These are phyloP conservation scores for Seminavis robusta DNA, from an alignment of 108 stramenopile species.

Conservation along the genomic window DNA sequence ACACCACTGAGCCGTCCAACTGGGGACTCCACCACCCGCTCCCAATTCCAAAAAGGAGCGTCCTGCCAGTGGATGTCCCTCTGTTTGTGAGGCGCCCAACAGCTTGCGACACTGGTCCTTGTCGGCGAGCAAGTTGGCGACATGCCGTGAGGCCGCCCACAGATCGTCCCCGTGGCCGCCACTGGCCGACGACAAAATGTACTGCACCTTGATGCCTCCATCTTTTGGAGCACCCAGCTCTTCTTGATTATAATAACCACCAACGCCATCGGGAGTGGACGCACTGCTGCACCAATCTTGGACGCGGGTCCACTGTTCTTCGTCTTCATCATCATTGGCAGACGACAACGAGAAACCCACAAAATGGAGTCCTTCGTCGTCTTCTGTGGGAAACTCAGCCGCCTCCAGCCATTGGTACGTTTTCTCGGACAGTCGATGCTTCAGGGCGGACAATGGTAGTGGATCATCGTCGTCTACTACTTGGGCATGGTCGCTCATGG, in stretches of 20 bases:
- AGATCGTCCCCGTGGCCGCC: conserved; percentile 35
- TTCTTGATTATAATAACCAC: not conserved
- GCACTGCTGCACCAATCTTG: conserved; percentile 23
- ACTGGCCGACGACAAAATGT: conserved; percentile 15
- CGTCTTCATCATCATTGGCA: conserved; percentile 4
- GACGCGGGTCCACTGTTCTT: not conserved
- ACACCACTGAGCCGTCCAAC: conserved; percentile 44
- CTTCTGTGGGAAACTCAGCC: too few species aligned
- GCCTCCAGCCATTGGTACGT: too few species aligned
- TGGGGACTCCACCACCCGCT: conserved; percentile 42
- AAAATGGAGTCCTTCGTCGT: too few species aligned
- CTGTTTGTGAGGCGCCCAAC: not conserved
- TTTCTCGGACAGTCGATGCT: too few species aligned
- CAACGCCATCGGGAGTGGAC: conserved; percentile 20
- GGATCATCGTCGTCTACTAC: too few species aligned
- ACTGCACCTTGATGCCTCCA: conserved; percentile 9
- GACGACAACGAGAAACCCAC: too few species aligned
- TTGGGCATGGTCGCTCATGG: too few species aligned
- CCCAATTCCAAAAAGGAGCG: conserved; percentile 35
- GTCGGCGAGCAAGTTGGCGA: conserved; percentile 34
- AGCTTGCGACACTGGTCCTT: conserved; percentile 22
- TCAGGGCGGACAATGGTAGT: too few species aligned
- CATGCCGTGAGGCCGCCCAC: conserved; percentile 42
- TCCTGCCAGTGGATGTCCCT: conserved; percentile 26
- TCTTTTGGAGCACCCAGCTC: not conserved